A percentile compares a stretch with the other conserved stretches of the same genome.
phyloP scores from a whole-genome alignment of 2,329 filamentous ascomycete genomes.

The Colletotrichum zoysiae region DNA sequence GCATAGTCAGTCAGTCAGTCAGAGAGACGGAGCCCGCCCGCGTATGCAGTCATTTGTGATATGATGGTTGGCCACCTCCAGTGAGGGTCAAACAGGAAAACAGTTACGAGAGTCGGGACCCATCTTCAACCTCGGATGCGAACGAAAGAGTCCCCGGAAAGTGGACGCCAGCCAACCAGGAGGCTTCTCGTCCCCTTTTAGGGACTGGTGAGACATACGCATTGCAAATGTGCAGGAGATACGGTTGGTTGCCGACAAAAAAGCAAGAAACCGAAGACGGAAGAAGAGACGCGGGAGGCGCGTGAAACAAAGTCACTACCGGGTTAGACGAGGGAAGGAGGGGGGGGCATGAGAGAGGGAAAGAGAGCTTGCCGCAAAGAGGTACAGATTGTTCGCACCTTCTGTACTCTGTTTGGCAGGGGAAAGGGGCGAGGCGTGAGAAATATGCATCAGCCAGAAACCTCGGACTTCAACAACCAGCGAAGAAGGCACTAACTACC shows the following conservation, averaged over 20 bases:
- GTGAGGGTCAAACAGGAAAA: conserved; percentile 9
- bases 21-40: not conserved
- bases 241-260: conserved; percentile 37
- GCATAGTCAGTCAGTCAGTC: not conserved
- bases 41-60: conserved; percentile 32
- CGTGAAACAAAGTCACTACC: conserved; percentile 36
- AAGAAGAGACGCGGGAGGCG: conserved; percentile 38
- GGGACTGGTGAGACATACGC: conserved; percentile 38
- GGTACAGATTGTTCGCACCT: not conserved
- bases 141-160: conserved; percentile 28
- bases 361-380: conserved; percentile 26
- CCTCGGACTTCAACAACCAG: not conserved
- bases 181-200: conserved; percentile 21
- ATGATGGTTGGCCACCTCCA: conserved; percentile 17
- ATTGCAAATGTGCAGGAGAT: conserved; percentile 23
- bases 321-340: conserved; percentile 19
- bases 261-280: conserved; percentile 34
- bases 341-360: not conserved
- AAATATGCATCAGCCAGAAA: conserved; percentile 9
- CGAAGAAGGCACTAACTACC: too few relatives aligned
- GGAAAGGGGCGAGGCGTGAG: conserved; percentile 1
- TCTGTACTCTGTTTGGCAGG: too few relatives aligned
- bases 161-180: conserved; percentile 30
- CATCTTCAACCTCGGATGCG: conserved; percentile 39
- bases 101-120: conserved; percentile 23